These are phyloP conservation scores for Rhynchospora breviuscula DNA, from an alignment of 176 grass and related monocot genomes.

Conservation along the genomic window DNA sequence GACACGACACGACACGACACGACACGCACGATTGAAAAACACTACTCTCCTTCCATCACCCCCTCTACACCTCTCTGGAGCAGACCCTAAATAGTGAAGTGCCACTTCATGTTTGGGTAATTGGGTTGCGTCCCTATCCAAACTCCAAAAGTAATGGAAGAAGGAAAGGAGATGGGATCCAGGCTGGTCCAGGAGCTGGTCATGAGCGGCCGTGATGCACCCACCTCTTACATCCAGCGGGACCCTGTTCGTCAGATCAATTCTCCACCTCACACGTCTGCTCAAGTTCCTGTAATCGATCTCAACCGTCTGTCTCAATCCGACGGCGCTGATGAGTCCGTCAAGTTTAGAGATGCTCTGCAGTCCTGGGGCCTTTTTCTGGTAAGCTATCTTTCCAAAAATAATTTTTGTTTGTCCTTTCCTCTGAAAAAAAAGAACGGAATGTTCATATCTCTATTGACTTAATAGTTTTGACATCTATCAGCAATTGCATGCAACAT, in stretches of 20 bases:
- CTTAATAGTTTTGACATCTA: not conserved
- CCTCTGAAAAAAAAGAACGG: not conserved
- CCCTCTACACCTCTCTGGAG: too few species aligned
- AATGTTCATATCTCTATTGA: not conserved
- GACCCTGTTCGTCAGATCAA: slow-evolving; percentile 25
- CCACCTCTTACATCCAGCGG: slow-evolving; percentile 36
- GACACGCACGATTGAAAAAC: too few species aligned
- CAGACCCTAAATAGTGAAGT: too few species aligned
- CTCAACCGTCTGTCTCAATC: slow-evolving; percentile 26
- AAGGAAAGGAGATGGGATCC: not conserved
- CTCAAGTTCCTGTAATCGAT: slow-evolving; percentile 42
- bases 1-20: too few species aligned
- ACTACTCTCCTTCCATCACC: too few species aligned
- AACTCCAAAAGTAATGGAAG: not conserved
- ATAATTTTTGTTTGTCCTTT: too few species aligned
- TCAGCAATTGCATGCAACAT: not conserved
- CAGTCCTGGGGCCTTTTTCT: slow-evolving; percentile 50
- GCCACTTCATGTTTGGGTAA: too few species aligned
- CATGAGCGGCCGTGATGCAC: not conserved
- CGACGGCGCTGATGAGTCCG: slow-evolving; percentile 30
- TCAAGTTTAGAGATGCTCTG: slow-evolving; percentile 37
- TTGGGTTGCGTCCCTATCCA: too few species aligned
- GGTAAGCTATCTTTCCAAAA: not conserved
- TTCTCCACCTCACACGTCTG: not conserved
- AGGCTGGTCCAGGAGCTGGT: slow-evolving; percentile 45